phyloP scores from a whole-genome alignment of 164 flowering plant species.

The Chimonanthus praecox region DNA sequence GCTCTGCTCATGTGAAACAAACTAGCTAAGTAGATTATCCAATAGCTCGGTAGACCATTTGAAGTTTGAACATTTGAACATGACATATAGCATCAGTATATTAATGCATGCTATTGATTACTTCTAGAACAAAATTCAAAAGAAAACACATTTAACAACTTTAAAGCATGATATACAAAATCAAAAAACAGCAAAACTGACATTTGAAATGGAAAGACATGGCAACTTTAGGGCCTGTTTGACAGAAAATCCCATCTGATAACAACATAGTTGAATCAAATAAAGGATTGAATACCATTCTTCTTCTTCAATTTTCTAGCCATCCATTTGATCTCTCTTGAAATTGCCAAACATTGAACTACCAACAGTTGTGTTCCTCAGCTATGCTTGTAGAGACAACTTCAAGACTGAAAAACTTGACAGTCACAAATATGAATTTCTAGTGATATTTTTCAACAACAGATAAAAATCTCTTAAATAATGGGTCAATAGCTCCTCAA shows the following conservation, averaged over 20 bases:
- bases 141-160: slow-evolving; percentile 13
- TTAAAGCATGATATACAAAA: not conserved
- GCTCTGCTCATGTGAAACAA: slow-evolving; percentile 72
- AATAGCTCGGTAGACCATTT: slow-evolving; percentile 38
- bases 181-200: not conserved
- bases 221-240: not conserved
- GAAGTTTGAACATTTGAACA: slow-evolving; percentile 22
- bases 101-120: slow-evolving; percentile 33
- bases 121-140: slow-evolving; percentile 39
- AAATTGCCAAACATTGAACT: not conserved
- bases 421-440: too few species aligned
- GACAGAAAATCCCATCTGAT: too few species aligned
- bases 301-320: not conserved
- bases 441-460: too few species aligned
- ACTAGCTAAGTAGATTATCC: slow-evolving; percentile 29
- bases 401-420: too few species aligned
- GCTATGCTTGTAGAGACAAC: too few species aligned
- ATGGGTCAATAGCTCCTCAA: too few species aligned
- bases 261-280: too few species aligned
- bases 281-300: not conserved
- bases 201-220: not conserved
- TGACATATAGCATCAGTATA: slow-evolving; percentile 34
- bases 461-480: too few species aligned
- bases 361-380: not conserved
- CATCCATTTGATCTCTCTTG: not conserved